Percentiles rank a stretch among this genome's conserved stretches.
Evolutionary conservation across 441 rosid genomes (phyloP).

Genomic region (Francoa sonchifolia): DNA sequence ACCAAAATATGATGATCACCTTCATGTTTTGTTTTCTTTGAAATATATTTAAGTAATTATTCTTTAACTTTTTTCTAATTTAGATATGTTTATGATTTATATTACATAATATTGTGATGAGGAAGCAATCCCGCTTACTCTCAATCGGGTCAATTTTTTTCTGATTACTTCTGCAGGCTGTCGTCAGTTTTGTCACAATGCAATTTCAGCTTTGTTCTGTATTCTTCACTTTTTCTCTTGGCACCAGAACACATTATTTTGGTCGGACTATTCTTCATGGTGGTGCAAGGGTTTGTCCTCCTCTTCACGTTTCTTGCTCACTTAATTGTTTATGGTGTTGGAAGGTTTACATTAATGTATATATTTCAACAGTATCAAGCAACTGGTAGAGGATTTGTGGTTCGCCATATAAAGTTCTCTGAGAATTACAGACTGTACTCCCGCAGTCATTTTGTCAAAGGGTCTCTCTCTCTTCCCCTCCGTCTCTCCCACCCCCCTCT

Average conservation of each 20-base stretch:
- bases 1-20: neutral
- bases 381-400: slow-evolving; percentile 98
- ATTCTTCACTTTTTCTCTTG: slow-evolving; percentile 96
- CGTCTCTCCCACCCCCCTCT: slow-evolving; percentile 4
- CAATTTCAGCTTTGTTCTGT: slow-evolving; percentile 94
- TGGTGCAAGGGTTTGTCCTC: slow-evolving; percentile 78
- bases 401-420: slow-evolving; percentile 79
- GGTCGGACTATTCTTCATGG: slow-evolving; percentile 98
- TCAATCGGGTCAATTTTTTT: slow-evolving; percentile 4
- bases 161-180: slow-evolving; percentile 49
- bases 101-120: neutral
- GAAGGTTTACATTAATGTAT: slow-evolving; percentile 10
- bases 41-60: neutral
- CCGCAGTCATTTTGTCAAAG: slow-evolving; percentile 97
- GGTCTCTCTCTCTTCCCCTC: slow-evolving; percentile 27
- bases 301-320: slow-evolving; percentile 2
- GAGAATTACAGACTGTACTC: slow-evolving; percentile 96
- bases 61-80: no score
- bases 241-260: slow-evolving; percentile 93
- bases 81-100: no score
- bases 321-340: slow-evolving; percentile 3
- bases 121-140: slow-evolving; percentile 5
- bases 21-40: neutral
- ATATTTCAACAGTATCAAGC: slow-evolving; percentile 74
- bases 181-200: slow-evolving; percentile 89